A percentile compares a stretch with the other conserved stretches of the same genome.
Conservation (phyloP, 2,329 filamentous ascomycete species). For the Sporothrix brunneoviolacea region DNA sequence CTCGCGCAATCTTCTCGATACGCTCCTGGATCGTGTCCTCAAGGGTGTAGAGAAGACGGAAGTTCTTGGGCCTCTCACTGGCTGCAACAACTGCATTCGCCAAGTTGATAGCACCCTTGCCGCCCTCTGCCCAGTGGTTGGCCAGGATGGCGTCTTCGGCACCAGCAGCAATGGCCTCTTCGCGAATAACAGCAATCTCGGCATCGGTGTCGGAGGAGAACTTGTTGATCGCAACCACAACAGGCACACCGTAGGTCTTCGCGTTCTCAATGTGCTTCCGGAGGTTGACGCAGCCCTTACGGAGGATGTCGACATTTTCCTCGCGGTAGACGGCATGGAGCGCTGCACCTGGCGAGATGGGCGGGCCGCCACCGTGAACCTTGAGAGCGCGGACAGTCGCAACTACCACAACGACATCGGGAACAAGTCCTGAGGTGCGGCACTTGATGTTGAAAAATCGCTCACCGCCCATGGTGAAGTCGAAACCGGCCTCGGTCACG, state of each 20-base stretch:
- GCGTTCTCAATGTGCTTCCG: constrained; percentile 94
- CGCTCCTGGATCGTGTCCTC: constrained; percentile 73
- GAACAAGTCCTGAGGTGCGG: constrained; percentile 83
- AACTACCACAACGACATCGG: constrained; percentile 90
- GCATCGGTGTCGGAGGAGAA: constrained; percentile 91
- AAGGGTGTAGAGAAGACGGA: constrained; percentile 78
- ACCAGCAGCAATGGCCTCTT: constrained; percentile 85
- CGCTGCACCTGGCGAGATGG: constrained; percentile 78
- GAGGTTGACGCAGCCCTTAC: constrained; percentile 85
- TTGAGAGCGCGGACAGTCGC: constrained; percentile 94
- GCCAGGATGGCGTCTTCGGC: constrained; percentile 89
- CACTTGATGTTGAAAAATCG: constrained; percentile 99
- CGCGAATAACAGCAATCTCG: constrained; percentile 80
- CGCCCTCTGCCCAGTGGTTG: constrained; percentile 96
- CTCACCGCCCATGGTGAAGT: constrained; percentile 99
- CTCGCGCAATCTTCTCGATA: constrained; percentile 80
- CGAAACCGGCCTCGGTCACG: constrained; percentile 94
- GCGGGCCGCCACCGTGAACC: constrained; percentile 93
- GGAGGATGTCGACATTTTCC: constrained; percentile 88
- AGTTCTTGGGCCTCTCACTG: constrained; percentile 75
- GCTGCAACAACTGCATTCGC: constrained; percentile 81
- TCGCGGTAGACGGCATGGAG: constrained; percentile 85
- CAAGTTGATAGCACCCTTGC: constrained; percentile 80
- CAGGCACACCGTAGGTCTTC: constrained; percentile 79
- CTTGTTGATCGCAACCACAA: constrained; percentile 95